Percentiles rank a stretch among this genome's conserved stretches.
These are phyloP conservation scores for Patellifolia procumbens DNA, from an alignment of 179 eudicot genomes.

Conservation along the genomic window DNA sequence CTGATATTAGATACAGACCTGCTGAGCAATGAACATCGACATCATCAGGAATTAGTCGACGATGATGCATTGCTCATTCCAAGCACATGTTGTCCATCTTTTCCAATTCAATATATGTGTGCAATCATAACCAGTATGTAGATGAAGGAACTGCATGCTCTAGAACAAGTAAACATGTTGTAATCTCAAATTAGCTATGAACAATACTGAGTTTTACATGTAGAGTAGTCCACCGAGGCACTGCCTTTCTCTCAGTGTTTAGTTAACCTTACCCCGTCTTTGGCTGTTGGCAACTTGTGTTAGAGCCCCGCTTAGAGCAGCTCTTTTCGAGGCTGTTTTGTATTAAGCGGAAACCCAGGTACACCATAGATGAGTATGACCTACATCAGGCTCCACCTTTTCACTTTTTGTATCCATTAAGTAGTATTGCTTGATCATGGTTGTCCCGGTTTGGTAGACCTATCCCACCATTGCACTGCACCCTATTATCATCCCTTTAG, in stretches of 20 bases:
- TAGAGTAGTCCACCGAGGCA: slow-evolving; percentile 50
- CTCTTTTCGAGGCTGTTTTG: slow-evolving; percentile 36
- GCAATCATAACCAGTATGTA: neutral
- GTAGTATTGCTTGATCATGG: slow-evolving; percentile 41
- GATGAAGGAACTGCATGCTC: neutral
- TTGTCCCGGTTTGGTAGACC: slow-evolving; percentile 41
- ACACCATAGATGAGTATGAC: slow-evolving; percentile 43
- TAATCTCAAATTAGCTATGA: neutral
- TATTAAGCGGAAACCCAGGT: slow-evolving; percentile 63
- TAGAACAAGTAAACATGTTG: slow-evolving; percentile 4
- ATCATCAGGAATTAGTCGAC: no score
- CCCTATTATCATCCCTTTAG: slow-evolving; percentile 59
- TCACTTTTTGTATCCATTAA: slow-evolving; percentile 34
- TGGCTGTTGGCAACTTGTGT: slow-evolving; percentile 25
- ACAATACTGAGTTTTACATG: slow-evolving; percentile 46
- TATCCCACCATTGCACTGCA: slow-evolving; percentile 89
- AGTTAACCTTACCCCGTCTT: slow-evolving; percentile 26
- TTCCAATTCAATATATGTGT: no score
- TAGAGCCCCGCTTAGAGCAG: slow-evolving; percentile 59
- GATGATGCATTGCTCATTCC: no score
- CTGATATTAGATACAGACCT: no score
- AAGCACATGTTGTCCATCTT: no score
- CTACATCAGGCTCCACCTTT: slow-evolving; percentile 46
- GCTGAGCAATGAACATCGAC: no score
- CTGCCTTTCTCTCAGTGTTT: slow-evolving; percentile 38